Evolutionary conservation across 164 flowering plant genomes (phyloP).

Genomic region (Umbellularia californica): DNA sequence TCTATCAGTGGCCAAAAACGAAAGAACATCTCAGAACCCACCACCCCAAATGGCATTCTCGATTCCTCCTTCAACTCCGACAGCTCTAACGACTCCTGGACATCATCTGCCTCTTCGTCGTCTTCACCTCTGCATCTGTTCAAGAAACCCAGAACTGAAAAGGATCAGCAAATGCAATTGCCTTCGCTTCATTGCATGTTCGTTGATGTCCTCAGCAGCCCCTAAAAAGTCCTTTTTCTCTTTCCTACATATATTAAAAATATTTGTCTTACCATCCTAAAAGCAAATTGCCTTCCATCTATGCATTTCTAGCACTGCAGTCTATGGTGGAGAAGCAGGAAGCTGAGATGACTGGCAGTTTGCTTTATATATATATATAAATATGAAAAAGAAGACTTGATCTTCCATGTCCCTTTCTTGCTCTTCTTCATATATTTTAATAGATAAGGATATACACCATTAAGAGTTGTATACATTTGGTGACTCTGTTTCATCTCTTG

Average conservation of each 20-base stretch:
- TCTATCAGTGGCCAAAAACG: slow-evolving; percentile 34
- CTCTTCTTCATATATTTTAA: not conserved
- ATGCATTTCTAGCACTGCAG: not conserved
- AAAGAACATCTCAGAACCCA: slow-evolving; percentile 30
- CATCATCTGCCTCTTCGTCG: slow-evolving; percentile 15
- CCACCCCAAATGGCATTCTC: slow-evolving; percentile 69
- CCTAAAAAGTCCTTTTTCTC: not conserved
- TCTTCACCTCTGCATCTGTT: slow-evolving; percentile 47
- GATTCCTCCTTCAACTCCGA: slow-evolving; percentile 57
- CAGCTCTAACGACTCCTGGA: slow-evolving; percentile 64
- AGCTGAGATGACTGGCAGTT: slow-evolving; percentile 2
- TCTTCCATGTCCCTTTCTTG: not conserved
- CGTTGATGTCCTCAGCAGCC: not conserved
- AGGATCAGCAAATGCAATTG: slow-evolving; percentile 44
- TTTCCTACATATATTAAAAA: not conserved
- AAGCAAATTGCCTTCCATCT: slow-evolving; percentile 9
- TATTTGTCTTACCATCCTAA: not conserved
- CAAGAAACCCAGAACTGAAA: slow-evolving; percentile 47
- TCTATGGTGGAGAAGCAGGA: not conserved
- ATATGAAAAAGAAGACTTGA: not conserved
- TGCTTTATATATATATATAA: not conserved
- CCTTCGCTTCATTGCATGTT: slow-evolving; percentile 10
- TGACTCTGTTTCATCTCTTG: too few species aligned
- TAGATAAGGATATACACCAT: not conserved
- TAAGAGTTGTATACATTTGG: not conserved